Evolutionary conservation across 1,284 basidiomycete genomes (phyloP).

Genomic region (Leucocoprinus gongylophorus): DNA sequence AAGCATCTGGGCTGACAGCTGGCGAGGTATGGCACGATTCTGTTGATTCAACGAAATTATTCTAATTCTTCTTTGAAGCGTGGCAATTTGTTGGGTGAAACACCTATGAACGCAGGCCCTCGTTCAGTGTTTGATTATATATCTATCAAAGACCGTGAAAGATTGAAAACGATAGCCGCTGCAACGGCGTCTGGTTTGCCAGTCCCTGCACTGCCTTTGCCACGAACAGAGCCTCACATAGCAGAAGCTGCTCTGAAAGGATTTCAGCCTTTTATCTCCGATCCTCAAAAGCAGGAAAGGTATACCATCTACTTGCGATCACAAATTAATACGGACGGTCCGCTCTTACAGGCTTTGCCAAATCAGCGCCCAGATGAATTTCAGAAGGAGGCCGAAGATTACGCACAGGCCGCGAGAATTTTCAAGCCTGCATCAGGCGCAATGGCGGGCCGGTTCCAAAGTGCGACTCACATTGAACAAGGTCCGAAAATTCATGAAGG

Average conservation of each 20-base stretch:
- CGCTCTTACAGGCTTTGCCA: slow-evolving; percentile 43
- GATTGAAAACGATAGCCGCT: slow-evolving; percentile 61
- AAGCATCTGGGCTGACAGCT: slow-evolving; percentile 48
- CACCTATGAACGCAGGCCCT: slow-evolving; percentile 56
- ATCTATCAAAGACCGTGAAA: slow-evolving; percentile 83
- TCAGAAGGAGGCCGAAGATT: slow-evolving; percentile 80
- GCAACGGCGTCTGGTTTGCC: slow-evolving; percentile 19
- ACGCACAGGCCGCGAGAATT: slow-evolving; percentile 78
- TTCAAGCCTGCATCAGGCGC: slow-evolving; percentile 91
- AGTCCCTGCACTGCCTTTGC: slow-evolving; percentile 26
- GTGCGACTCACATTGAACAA: slow-evolving; percentile 56
- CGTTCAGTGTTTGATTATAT: slow-evolving; percentile 91
- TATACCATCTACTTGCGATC: slow-evolving; percentile 80
- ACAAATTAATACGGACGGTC: slow-evolving; percentile 47
- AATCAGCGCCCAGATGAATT: slow-evolving; percentile 62
- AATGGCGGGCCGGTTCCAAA: slow-evolving; percentile 91
- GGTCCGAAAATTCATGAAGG: slow-evolving; percentile 68
- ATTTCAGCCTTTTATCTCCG: slow-evolving; percentile 82
- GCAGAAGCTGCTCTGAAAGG: slow-evolving; percentile 85
- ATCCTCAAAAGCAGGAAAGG: slow-evolving; percentile 76
- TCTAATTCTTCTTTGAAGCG: slow-evolving; percentile 44
- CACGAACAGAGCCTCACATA: slow-evolving; percentile 64
- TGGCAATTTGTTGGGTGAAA: slow-evolving; percentile 79
- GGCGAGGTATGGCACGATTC: slow-evolving; percentile 49
- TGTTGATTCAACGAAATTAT: not conserved